Conservation (phyloP, 2,329 filamentous ascomycete genomes). For the Diaporthe batatas region DNA sequence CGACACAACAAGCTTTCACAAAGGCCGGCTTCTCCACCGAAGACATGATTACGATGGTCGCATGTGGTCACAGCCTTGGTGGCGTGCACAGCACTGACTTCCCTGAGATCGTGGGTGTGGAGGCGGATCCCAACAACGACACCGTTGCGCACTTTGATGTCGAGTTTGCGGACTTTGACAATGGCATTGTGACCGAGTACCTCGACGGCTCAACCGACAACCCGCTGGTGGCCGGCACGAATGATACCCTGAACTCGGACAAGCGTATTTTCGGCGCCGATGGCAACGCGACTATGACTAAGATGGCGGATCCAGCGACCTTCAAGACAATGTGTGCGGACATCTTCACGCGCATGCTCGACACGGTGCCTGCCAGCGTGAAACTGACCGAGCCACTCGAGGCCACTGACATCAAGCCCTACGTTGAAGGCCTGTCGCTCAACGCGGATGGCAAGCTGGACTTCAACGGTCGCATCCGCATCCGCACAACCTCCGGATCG, state of each 20-base stretch:
- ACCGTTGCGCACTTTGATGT: slow-evolving; percentile 52
- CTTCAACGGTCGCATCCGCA: slow-evolving; percentile 48
- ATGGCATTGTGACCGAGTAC: slow-evolving; percentile 59
- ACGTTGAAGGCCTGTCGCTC: slow-evolving; percentile 47
- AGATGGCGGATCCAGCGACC: slow-evolving; percentile 49
- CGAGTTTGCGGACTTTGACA: slow-evolving; percentile 55
- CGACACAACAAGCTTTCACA: slow-evolving; percentile 48
- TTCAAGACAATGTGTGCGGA: slow-evolving; percentile 54
- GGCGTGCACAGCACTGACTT: slow-evolving; percentile 58
- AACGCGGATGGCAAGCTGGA: slow-evolving; percentile 46
- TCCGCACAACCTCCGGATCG: slow-evolving; percentile 42
- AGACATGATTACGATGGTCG: slow-evolving; percentile 54
- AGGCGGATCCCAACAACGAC: slow-evolving; percentile 50
- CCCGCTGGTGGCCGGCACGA: slow-evolving; percentile 56
- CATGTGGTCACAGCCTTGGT: slow-evolving; percentile 53
- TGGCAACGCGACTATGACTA: slow-evolving; percentile 58
- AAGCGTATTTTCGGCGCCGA: slow-evolving; percentile 59
- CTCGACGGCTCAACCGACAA: slow-evolving; percentile 57
- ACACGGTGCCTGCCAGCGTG: slow-evolving; percentile 51
- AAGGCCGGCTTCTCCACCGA: slow-evolving; percentile 50
- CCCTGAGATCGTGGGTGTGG: slow-evolving; percentile 38
- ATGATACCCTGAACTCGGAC: slow-evolving; percentile 57
- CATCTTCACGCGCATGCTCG: slow-evolving; percentile 53
- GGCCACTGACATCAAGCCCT: slow-evolving; percentile 51
- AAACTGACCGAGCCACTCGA: slow-evolving; percentile 49